These are phyloP conservation scores for Paxillus ammoniavirescens DNA, from an alignment of 768 basidiomycete species.

Conservation along the genomic window DNA sequence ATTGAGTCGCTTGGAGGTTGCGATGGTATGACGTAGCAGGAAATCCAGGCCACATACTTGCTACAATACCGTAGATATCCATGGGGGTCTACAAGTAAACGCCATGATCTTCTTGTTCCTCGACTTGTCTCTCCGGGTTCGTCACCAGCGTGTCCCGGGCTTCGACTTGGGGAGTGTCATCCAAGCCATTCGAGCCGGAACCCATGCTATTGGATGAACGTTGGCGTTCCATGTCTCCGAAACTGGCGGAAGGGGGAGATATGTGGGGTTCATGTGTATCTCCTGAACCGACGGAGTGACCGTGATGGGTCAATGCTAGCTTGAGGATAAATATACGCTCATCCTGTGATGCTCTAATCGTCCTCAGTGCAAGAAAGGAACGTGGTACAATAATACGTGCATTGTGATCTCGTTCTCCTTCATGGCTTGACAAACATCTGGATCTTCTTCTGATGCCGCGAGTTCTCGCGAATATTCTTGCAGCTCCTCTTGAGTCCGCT, in stretches of 20 bases:
- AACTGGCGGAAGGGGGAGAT: neutral
- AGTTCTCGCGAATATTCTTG: constrained; percentile 42
- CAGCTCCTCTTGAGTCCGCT: constrained; percentile 59
- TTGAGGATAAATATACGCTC: constrained; percentile 71
- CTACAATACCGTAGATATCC: too few relatives aligned
- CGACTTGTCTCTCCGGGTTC: neutral
- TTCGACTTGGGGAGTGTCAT: neutral
- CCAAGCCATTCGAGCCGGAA: constrained; percentile 16
- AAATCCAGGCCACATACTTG: too few relatives aligned
- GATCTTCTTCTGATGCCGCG: constrained; percentile 41
- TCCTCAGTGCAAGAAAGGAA: constrained; percentile 10
- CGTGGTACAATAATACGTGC: constrained; percentile 41
- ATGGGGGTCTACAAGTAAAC: constrained; percentile 25
- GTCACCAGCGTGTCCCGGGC: neutral
- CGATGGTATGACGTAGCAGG: too few relatives aligned
- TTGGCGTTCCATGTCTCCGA: neutral
- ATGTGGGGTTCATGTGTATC: constrained; percentile 3
- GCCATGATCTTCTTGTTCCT: constrained; percentile 14
- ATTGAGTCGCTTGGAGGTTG: neutral
- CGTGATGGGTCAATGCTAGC: constrained; percentile 63
- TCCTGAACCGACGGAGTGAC: constrained; percentile 39
- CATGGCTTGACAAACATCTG: constrained; percentile 56
- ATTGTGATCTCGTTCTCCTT: constrained; percentile 75
- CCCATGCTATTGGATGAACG: constrained; percentile 1
- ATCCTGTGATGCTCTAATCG: constrained; percentile 68